Evolutionary conservation across 345 rosid genomes (phyloP), one percentile per base, ranked within the genome.

Genomic region (Citrus medica): DNA sequence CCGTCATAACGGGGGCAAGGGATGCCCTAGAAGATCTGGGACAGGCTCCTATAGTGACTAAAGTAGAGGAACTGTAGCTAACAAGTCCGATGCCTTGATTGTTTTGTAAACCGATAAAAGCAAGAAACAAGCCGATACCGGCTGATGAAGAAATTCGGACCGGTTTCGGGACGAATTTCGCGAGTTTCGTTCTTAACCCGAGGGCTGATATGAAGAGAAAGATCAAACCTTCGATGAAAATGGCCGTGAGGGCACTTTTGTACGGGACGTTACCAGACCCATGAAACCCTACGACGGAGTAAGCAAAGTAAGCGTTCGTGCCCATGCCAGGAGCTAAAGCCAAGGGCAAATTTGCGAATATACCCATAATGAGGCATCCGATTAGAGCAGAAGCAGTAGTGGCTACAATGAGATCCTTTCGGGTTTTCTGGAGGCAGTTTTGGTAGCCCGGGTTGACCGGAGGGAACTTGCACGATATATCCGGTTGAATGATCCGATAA

Each of bases 1-100:
- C 42, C n/a, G 83, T 75, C 25, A 77, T 76, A 21, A 87, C 90
- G 0, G 92, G 90, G 3, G 89, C 89, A 7, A 89, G 42, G 24
- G 80, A 32, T 8, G n/a, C 69, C 42, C 42, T 32, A 5, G 78
- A 67, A 0, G 53, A 68, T 68, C 42, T 48, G 7, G 71, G 56
- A 17, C 68, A 69, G 5, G 77, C 81, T 0, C 69, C 79, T 1
- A 83, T 65, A 21, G 81, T 77, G 5, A 80, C 77, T 2, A 83
- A 67, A 1, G 79, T 83, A 1, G 86, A 80, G 9, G 81, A 58
- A 67, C 77, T 80, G 48, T 80, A 83, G 2, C 83, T 79, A 9
- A 83, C 48, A 0, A 83, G 75, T 9, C 86, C 79, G 25, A 80
- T 80, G 0, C 83, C 86, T 67, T 80, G 67, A 62, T 80, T 80